A percentile compares a stretch with the other conserved stretches of the same genome.
Conservation (phyloP, 2,329 filamentous ascomycete species). For the Thermoascus crustaceus region DNA sequence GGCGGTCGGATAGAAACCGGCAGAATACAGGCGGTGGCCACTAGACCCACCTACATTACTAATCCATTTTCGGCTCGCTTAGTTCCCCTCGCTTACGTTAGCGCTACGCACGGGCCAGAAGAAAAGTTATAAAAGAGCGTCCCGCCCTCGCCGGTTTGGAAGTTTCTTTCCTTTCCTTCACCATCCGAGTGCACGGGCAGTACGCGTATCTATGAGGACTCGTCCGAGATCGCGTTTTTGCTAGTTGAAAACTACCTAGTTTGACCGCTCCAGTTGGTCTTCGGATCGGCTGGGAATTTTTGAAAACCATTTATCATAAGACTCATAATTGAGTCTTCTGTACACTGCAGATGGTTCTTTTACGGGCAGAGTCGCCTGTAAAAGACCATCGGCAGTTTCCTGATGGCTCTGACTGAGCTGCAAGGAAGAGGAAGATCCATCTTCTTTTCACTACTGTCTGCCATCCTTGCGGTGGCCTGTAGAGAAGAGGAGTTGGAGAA, state of each 20-base stretch:
- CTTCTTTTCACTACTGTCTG: slow-evolving; percentile 34
- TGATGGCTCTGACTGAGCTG: not conserved
- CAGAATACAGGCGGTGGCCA: too few species aligned
- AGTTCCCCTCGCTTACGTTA: too few species aligned
- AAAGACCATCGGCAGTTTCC: too few species aligned
- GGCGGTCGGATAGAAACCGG: too few species aligned
- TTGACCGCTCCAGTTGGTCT: slow-evolving; percentile 69
- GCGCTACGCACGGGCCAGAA: too few species aligned
- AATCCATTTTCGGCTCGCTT: too few species aligned
- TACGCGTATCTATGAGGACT: slow-evolving; percentile 80
- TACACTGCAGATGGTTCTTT: slow-evolving; percentile 4
- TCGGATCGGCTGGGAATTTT: slow-evolving; percentile 71
- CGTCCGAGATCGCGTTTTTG: slow-evolving; percentile 82
- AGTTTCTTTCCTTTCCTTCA: slow-evolving; percentile 30
- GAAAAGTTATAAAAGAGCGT: too few species aligned
- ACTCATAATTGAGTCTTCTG: slow-evolving; percentile 1
- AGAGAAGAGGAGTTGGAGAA: slow-evolving; percentile 26
- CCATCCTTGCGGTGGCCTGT: slow-evolving; percentile 28
- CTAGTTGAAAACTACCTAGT: slow-evolving; percentile 79
- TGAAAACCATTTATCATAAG: slow-evolving; percentile 41
- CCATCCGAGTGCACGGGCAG: slow-evolving; percentile 54
- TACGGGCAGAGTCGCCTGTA: not conserved
- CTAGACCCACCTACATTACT: too few species aligned
- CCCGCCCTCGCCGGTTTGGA: too few species aligned
- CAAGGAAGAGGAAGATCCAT: slow-evolving; percentile 13